phyloP scores from a whole-genome alignment of 257 asterid genomes.

The Jasminum sambac region DNA sequence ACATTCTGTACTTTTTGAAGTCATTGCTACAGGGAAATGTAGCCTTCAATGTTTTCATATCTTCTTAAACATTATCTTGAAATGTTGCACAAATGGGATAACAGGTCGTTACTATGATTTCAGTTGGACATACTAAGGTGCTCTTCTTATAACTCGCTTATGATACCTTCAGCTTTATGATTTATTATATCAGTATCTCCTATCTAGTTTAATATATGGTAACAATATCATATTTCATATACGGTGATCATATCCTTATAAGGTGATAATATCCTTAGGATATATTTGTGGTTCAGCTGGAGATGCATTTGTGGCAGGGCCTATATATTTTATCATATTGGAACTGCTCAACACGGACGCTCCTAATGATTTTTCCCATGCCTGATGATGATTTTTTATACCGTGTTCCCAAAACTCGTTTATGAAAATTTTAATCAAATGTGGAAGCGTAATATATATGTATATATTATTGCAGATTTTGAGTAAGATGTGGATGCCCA shows the following conservation, averaged over 20 bases:
- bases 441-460: neutral
- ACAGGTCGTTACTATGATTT: neutral
- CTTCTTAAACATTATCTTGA: neutral
- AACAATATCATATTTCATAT: neutral
- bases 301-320: neutral
- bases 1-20: neutral
- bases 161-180: neutral
- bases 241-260: neutral
- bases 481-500: no score
- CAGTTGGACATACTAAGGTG: neutral
- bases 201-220: neutral
- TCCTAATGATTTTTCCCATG: neutral
- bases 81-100: neutral
- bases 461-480: neutral
- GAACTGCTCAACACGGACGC: neutral
- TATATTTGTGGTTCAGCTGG: no score
- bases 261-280: no score
- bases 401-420: neutral
- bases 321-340: neutral
- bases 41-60: neutral
- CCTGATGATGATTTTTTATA: slow-evolving; percentile 1
- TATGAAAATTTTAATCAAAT: neutral
- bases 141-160: neutral
- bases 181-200: neutral
- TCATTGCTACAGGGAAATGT: slow-evolving; percentile 2